Conservation (phyloP, 2,329 filamentous ascomycete species). For the Trichoderma simmonsii region DNA sequence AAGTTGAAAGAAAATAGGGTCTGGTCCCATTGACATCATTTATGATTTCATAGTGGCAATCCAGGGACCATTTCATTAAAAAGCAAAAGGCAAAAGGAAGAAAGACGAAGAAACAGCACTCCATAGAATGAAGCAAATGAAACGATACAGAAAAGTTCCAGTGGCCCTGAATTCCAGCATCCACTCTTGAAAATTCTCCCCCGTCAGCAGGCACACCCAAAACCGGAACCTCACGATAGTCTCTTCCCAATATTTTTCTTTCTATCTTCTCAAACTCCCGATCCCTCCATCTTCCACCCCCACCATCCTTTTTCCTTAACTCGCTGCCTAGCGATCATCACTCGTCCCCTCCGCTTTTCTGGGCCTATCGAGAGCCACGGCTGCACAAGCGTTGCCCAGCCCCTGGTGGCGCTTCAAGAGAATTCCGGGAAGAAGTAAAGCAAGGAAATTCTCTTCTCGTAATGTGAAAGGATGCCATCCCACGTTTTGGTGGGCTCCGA, state of each 20-base stretch:
- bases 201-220: slow-evolving; percentile 4
- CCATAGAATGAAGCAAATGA: background rate
- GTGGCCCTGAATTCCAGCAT: background rate
- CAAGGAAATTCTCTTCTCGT: background rate
- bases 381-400: background rate
- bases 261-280: background rate
- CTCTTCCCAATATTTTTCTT: background rate
- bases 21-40: background rate
- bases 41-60: slow-evolving; percentile 4
- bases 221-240: slow-evolving; percentile 14
- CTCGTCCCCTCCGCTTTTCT: slow-evolving; percentile 13
- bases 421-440: background rate
- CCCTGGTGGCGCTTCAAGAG: background rate
- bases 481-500: background rate
- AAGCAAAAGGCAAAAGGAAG: background rate
- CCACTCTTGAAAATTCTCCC: slow-evolving; percentile 1
- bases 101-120: background rate
- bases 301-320: background rate
- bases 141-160: background rate
- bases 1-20: background rate
- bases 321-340: slow-evolving; percentile 9
- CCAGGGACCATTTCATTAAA: background rate
- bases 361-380: background rate
- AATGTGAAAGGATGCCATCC: background rate
- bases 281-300: background rate